Evolutionary conservation across 495 filamentous ascomycete genomes (phyloP).

Genomic region (Darksidea phi): DNA sequence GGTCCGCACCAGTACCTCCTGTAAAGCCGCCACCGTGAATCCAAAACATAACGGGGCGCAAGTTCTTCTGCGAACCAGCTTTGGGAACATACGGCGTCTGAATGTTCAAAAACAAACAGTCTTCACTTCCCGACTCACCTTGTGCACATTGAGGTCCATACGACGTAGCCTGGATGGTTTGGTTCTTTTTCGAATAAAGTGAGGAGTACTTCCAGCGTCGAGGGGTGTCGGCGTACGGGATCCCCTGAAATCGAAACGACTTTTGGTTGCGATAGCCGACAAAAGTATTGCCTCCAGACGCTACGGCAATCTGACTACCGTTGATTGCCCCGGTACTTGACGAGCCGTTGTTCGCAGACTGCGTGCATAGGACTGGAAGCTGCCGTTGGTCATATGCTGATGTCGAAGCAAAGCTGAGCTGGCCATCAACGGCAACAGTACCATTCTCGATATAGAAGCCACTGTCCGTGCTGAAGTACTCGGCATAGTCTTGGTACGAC

Average conservation of each 20-base stretch:
- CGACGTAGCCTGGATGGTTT: conserved; percentile 48
- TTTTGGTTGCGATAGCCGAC: conserved; percentile 53
- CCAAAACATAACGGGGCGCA: conserved; percentile 51
- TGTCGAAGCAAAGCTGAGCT: conserved; percentile 12
- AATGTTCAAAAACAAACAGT: conserved; percentile 51
- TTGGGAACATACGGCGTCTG: conserved; percentile 47
- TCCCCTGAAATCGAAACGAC: conserved; percentile 55
- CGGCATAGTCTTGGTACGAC: conserved; percentile 44
- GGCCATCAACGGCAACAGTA: conserved; percentile 33
- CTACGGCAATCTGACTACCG: conserved; percentile 41
- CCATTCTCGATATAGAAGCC: conserved; percentile 45
- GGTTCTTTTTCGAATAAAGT: conserved; percentile 46
- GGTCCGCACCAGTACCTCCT: conserved; percentile 44
- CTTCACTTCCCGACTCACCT: conserved; percentile 44
- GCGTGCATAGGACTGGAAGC: conserved; percentile 49
- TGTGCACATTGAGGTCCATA: conserved; percentile 51
- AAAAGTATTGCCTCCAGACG: conserved; percentile 44
- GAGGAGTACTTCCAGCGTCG: conserved; percentile 50
- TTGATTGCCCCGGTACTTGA: conserved; percentile 30
- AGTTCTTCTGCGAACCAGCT: conserved; percentile 28
- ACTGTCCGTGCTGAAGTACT: conserved; percentile 37
- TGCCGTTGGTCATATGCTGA: conserved; percentile 9
- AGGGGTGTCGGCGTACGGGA: conserved; percentile 52
- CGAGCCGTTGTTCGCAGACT: conserved; percentile 39
- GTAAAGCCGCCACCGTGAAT: conserved; percentile 53